Evolutionary conservation across 2,329 filamentous ascomycete genomes (phyloP).

Genomic region (Neoarthrinium moseri): DNA sequence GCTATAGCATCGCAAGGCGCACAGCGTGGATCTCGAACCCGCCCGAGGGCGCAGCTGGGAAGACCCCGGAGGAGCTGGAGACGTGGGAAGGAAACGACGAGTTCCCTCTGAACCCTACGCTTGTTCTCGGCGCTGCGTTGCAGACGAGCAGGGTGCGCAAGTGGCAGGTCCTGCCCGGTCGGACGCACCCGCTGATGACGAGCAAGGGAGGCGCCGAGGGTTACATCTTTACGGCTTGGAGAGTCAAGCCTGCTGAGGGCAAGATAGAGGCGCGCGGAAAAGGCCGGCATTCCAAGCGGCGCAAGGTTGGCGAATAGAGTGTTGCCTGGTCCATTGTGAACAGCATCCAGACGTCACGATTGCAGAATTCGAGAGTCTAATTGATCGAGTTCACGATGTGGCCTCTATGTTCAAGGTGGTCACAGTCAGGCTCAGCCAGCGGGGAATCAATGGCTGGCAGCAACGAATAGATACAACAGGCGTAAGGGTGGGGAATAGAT

Average conservation of each 20-base stretch:
- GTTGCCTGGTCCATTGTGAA: too few relatives aligned
- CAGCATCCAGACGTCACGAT: too few relatives aligned
- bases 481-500: not conserved
- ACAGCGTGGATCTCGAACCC: constrained; percentile 67
- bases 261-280: constrained; percentile 81
- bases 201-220: constrained; percentile 84
- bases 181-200: constrained; percentile 95
- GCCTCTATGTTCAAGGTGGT: too few relatives aligned
- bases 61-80: constrained; percentile 49
- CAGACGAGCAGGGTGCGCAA: constrained; percentile 76
- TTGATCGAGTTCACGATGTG: too few relatives aligned
- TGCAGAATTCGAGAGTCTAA: too few relatives aligned
- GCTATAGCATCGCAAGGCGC: constrained; percentile 77
- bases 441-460: too few relatives aligned
- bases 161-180: constrained; percentile 89
- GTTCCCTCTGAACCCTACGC: constrained; percentile 83
- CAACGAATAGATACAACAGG: too few relatives aligned
- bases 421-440: too few relatives aligned
- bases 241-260: constrained; percentile 76
- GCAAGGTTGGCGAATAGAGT: constrained; percentile 30
- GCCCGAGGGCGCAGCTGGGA: constrained; percentile 43
- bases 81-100: constrained; percentile 63
- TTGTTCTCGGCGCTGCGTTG: constrained; percentile 75
- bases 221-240: constrained; percentile 81
- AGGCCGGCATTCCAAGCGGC: constrained; percentile 65